A percentile compares a stretch with the other conserved stretches of the same genome.
These are phyloP conservation scores for Begonia fuchsioides DNA, from an alignment of 306 rosid genomes.

Conservation along the genomic window DNA sequence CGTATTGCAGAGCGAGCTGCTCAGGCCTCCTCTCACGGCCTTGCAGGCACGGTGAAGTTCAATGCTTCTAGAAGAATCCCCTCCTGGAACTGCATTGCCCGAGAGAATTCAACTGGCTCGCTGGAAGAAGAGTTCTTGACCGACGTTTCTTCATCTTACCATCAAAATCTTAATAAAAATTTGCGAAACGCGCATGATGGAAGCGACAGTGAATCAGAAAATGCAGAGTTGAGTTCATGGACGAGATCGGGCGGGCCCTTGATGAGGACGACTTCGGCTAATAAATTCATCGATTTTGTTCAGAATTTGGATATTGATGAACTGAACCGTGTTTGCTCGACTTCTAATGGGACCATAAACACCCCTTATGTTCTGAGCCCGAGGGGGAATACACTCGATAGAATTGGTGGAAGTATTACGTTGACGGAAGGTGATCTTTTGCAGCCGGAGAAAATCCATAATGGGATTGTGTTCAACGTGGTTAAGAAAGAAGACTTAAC, in stretches of 20 bases:
- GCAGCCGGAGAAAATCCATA: constrained; percentile 76
- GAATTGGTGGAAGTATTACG: constrained; percentile 35
- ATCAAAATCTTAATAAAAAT: constrained; percentile 33
- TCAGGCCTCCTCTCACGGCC: constrained; percentile 53
- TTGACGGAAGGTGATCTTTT: constrained; percentile 79
- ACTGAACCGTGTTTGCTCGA: constrained; percentile 23
- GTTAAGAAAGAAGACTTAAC: constrained; percentile 73
- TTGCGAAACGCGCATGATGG: constrained; percentile 37
- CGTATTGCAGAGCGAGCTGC: constrained; percentile 73
- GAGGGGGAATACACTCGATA: constrained; percentile 35
- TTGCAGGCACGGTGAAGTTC: constrained; percentile 36
- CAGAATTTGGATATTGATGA: constrained; percentile 67
- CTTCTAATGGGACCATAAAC: constrained; percentile 19
- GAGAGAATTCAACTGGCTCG: constrained; percentile 88
- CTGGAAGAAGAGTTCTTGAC: constrained; percentile 54
- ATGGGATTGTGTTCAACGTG: constrained; percentile 67
- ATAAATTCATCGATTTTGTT: constrained; percentile 59
- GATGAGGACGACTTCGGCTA: constrained; percentile 83
- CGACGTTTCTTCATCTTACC: constrained; percentile 37
- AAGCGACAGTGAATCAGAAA: constrained; percentile 78
- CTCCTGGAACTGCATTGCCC: constrained; percentile 91
- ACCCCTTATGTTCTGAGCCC: constrained; percentile 30
- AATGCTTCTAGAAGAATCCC: constrained; percentile 84
- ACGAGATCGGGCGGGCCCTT: constrained; percentile 91
- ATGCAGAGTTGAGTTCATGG: constrained; percentile 48